A percentile compares a stretch with the other conserved stretches of the same genome.
Conservation (phyloP, 2,329 filamentous ascomycete species). For the Colletotrichum sp. region DNA sequence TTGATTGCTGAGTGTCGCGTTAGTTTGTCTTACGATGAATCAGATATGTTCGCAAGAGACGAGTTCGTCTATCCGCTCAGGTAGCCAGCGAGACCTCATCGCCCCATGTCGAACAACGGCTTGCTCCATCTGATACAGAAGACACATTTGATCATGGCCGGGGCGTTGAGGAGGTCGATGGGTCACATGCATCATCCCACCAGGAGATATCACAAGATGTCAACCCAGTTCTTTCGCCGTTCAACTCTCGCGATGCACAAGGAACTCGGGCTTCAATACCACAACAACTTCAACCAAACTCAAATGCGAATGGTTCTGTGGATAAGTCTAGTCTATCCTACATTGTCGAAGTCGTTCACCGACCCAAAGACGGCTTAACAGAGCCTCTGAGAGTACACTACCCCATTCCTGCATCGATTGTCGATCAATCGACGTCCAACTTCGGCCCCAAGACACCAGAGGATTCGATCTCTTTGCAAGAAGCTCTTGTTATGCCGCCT, state of each 20-base stretch:
- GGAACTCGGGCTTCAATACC: neutral
- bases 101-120: neutral
- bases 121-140: neutral
- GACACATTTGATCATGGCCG: neutral
- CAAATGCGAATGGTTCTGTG: neutral
- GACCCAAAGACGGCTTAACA: neutral
- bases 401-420: neutral
- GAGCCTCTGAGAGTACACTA: constrained; percentile 3
- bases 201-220: neutral
- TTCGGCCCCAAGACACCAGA: neutral
- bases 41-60: neutral
- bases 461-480: neutral
- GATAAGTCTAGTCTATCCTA: neutral
- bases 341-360: neutral
- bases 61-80: neutral
- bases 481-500: neutral
- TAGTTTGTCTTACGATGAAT: neutral
- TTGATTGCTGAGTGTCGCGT: rapidly evolving
- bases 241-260: neutral
- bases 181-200: neutral
- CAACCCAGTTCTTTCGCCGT: neutral
- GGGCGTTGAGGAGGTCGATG: neutral
- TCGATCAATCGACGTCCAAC: neutral
- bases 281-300: neutral
- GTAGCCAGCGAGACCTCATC: neutral